Percentiles rank a stretch among this genome's conserved stretches.
Conservation (phyloP, 345 rosid genomes). For the Xanthoceras sorbifolium region DNA sequence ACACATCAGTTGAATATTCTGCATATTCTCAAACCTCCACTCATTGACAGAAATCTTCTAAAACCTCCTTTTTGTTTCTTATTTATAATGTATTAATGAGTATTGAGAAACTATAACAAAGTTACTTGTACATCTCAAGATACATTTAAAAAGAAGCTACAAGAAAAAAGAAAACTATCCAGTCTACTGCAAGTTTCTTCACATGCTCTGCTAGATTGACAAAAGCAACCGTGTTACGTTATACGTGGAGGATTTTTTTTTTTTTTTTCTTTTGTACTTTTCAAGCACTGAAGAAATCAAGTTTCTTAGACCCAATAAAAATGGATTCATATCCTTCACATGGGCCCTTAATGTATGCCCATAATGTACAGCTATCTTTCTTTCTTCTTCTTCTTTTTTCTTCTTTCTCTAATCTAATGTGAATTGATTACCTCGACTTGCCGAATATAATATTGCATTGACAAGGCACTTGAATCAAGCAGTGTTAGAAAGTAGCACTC, state of each 20-base stretch:
- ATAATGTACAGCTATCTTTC: not conserved
- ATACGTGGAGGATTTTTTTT: too few relatives aligned
- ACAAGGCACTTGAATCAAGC: not conserved
- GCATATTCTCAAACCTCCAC: too few relatives aligned
- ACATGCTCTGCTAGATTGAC: not conserved
- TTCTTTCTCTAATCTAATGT: not conserved
- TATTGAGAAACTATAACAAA: too few relatives aligned
- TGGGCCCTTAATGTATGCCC: not conserved
- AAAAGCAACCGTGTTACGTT: not conserved
- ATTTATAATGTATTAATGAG: too few relatives aligned
- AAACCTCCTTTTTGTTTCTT: too few relatives aligned
- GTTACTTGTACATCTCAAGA: too few relatives aligned
- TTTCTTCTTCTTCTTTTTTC: not conserved
- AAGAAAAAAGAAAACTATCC: not conserved
- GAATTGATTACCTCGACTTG: not conserved
- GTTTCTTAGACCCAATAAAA: not conserved
- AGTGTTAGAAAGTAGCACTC: not conserved
- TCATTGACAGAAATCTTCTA: too few relatives aligned
- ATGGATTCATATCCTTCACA: not conserved
- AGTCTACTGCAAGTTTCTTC: constrained; percentile 14
- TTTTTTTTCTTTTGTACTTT: too few relatives aligned
- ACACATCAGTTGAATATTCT: too few relatives aligned
- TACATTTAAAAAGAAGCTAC: not conserved
- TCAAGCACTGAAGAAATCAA: not conserved
- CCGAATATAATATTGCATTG: not conserved